Evolutionary conservation across 805 yeast genomes (phyloP).

Genomic region (Tetrapisispora fleetii): DNA sequence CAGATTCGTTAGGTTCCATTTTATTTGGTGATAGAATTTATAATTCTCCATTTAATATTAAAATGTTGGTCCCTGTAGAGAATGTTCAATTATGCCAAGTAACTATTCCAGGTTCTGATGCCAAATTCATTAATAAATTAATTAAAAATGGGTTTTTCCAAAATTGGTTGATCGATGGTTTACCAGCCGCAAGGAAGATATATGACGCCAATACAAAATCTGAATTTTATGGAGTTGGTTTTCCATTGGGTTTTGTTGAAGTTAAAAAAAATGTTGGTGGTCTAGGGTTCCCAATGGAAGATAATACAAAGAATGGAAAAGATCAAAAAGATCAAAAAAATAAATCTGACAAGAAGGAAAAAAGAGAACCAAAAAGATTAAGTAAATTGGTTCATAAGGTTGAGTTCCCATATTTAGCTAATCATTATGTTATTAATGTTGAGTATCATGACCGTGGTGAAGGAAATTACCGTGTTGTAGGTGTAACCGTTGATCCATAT

Average conservation of each 20-base stretch:
- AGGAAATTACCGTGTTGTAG: constrained; percentile 76
- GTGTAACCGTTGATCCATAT: constrained; percentile 66
- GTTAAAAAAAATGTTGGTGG: constrained; percentile 25
- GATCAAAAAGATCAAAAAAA: background rate
- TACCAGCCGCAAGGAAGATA: constrained; percentile 73
- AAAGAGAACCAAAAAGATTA: constrained; percentile 2
- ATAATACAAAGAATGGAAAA: background rate
- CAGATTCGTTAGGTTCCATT: constrained; percentile 86
- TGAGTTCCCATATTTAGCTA: constrained; percentile 52
- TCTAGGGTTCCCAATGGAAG: constrained; percentile 2
- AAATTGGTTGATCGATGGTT: constrained; percentile 91
- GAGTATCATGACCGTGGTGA: constrained; percentile 74
- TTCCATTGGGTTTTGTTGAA: constrained; percentile 65
- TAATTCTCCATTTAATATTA: constrained; percentile 77
- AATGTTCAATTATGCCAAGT: constrained; percentile 62
- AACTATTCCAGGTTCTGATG: constrained; percentile 52
- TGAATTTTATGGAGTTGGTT: constrained; percentile 69
- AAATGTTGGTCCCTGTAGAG: constrained; percentile 60
- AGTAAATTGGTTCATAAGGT: constrained; percentile 8
- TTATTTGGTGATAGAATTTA: constrained; percentile 93
- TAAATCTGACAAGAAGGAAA: background rate
- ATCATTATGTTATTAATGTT: constrained; percentile 69
- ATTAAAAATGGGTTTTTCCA: constrained; percentile 76
- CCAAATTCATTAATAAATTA: constrained; percentile 65
- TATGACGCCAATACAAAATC: constrained; percentile 49